Conservation (phyloP, 768 basidiomycete species). For the Tulasnella sp. region DNA sequence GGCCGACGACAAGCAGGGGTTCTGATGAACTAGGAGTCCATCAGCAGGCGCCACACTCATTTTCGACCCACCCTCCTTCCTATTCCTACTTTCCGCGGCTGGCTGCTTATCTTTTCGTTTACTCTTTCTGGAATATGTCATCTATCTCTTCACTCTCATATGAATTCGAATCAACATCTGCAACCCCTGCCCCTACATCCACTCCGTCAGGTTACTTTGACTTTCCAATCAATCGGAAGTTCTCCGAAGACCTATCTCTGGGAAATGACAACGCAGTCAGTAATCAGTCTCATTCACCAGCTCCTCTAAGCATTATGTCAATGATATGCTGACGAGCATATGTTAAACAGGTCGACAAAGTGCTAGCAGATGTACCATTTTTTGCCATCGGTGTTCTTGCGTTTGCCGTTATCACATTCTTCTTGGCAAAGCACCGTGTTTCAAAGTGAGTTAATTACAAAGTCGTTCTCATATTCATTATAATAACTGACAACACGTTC, state of each 20-base stretch:
- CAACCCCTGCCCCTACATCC: neutral
- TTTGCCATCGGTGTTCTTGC: slow-evolving; percentile 53
- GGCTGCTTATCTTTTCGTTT: slow-evolving; percentile 4
- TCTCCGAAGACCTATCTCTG: neutral
- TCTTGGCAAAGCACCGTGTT: slow-evolving; percentile 38
- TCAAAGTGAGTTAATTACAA: slow-evolving; percentile 2
- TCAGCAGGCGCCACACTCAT: too few species aligned
- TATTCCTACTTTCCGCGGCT: neutral
- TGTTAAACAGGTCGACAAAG: neutral
- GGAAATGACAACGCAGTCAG: too few species aligned
- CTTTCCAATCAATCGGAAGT: too few species aligned
- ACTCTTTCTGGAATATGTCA: neutral
- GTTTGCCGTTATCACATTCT: slow-evolving; percentile 46
- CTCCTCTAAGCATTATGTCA: too few species aligned
- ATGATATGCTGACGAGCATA: neutral
- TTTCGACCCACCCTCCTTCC: neutral
- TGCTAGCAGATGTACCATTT: slow-evolving; percentile 50
- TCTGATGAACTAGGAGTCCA: too few species aligned
- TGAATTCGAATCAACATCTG: neutral
- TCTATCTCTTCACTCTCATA: neutral
- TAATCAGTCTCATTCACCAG: slow-evolving; percentile 2
- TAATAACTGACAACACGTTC: slow-evolving; percentile 21
- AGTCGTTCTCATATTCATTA: slow-evolving; percentile 31
- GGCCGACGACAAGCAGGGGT: too few species aligned
- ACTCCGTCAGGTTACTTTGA: neutral